These are phyloP conservation scores for Pseudonitzschia pungens DNA, from an alignment of 108 stramenopile genomes.

Conservation along the genomic window DNA sequence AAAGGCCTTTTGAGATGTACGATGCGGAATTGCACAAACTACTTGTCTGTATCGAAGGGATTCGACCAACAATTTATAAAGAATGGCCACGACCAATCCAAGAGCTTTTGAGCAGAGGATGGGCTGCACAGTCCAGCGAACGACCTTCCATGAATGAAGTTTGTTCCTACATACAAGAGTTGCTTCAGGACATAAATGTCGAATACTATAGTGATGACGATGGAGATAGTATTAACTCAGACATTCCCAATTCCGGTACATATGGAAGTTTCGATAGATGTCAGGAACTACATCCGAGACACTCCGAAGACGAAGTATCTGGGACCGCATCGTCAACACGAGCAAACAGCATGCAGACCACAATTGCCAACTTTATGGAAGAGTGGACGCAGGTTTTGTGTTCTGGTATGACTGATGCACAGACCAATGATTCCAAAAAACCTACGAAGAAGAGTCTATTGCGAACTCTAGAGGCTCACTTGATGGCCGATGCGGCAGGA, in stretches of 20 bases:
- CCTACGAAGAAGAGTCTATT: slow-evolving; percentile 6
- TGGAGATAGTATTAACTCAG: not conserved
- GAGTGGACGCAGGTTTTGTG: slow-evolving; percentile 5
- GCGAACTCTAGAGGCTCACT: slow-evolving; percentile 11
- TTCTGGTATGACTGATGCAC: not conserved
- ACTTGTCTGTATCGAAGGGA: slow-evolving; percentile 45
- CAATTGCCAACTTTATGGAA: slow-evolving; percentile 13
- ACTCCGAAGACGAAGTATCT: not conserved
- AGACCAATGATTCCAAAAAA: not conserved
- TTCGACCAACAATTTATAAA: slow-evolving; percentile 37
- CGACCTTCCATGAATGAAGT: slow-evolving; percentile 22
- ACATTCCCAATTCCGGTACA: not conserved
- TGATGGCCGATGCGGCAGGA: slow-evolving; percentile 21
- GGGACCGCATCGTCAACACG: not conserved
- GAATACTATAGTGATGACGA: not conserved
- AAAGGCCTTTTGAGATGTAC: slow-evolving; percentile 54
- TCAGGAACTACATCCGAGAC: not conserved
- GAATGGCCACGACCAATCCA: slow-evolving; percentile 39
- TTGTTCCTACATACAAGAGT: not conserved
- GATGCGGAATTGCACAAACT: slow-evolving; percentile 26
- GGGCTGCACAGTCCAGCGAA: slow-evolving; percentile 15
- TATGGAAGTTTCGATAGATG: not conserved
- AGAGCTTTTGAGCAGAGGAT: slow-evolving; percentile 15
- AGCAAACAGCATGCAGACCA: not conserved
- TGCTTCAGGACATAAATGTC: not conserved